Conservation (phyloP, 495 filamentous ascomycete species). For the Penicillium roqueforti region DNA sequence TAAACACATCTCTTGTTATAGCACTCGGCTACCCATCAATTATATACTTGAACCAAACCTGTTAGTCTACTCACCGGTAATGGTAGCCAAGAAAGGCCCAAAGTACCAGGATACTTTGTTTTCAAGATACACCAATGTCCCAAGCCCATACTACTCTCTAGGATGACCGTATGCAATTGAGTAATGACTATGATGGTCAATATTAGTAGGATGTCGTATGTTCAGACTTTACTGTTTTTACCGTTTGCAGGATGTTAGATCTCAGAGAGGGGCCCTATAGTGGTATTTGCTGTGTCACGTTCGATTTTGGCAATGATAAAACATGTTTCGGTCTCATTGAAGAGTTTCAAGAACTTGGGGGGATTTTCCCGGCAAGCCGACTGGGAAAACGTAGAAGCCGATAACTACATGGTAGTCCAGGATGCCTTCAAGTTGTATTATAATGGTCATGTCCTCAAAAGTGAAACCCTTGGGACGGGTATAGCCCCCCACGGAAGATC, state of each 20-base stretch:
- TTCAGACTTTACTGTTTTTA: constrained; percentile 51
- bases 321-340: constrained; percentile 36
- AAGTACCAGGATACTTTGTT: neutral
- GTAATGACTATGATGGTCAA: constrained; percentile 49
- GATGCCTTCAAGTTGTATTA: constrained; percentile 34
- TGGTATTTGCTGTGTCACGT: constrained; percentile 48
- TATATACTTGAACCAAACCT: constrained; percentile 26
- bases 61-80: constrained; percentile 21
- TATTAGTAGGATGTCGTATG: constrained; percentile 46
- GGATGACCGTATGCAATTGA: no score
- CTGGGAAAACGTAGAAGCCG: constrained; percentile 40
- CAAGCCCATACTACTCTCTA: no score
- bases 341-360: constrained; percentile 43
- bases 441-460: neutral
- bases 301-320: constrained; percentile 50
- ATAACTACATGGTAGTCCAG: constrained; percentile 33
- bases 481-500: constrained; percentile 48
- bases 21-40: neutral
- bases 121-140: neutral
- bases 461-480: no score
- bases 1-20: neutral
- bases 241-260: constrained; percentile 37
- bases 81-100: constrained; percentile 4
- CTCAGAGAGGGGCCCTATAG: constrained; percentile 37
- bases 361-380: constrained; percentile 49